phyloP scores from a whole-genome alignment of 768 basidiomycete species.

The Pleurotus eryngii region DNA sequence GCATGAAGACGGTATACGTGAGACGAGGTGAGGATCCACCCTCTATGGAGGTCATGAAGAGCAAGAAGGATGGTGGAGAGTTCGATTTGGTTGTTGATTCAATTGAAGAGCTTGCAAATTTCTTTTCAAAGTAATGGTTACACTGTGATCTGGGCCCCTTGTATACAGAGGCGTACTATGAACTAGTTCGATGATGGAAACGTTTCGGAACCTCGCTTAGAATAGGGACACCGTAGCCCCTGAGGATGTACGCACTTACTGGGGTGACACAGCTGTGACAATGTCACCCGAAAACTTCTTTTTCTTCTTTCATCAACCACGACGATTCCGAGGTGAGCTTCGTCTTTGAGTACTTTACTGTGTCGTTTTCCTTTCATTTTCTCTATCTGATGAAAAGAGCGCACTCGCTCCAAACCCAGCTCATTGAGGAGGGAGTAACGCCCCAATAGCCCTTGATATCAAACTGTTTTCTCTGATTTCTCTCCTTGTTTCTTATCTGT shows the following conservation, averaged over 20 bases:
- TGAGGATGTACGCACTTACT: too few species aligned
- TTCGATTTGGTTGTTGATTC: slow-evolving; percentile 55
- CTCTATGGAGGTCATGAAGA: slow-evolving; percentile 28
- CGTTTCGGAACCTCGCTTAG: too few species aligned
- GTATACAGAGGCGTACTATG: too few species aligned
- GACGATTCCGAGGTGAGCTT: too few species aligned
- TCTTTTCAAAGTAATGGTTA: too few species aligned
- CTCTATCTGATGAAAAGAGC: slow-evolving; percentile 71
- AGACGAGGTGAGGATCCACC: slow-evolving; percentile 44
- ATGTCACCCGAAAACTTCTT: too few species aligned
- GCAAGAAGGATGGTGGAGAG: slow-evolving; percentile 52
- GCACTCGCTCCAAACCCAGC: slow-evolving; percentile 85
- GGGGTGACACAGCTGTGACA: too few species aligned
- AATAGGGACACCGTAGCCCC: too few species aligned
- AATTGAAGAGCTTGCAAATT: slow-evolving; percentile 44
- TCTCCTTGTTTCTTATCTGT: background rate
- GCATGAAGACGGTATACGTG: slow-evolving; percentile 60
- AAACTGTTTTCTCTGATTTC: slow-evolving; percentile 26
- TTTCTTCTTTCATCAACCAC: too few species aligned
- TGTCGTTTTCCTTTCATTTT: background rate
- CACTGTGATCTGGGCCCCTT: too few species aligned
- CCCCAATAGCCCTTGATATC: slow-evolving; percentile 73
- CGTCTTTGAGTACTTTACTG: too few species aligned
- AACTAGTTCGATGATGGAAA: too few species aligned
- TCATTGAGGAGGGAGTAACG: slow-evolving; percentile 95